Conservation (phyloP, 208 protist genomes). For the Trypanosoma boissoni region DNA sequence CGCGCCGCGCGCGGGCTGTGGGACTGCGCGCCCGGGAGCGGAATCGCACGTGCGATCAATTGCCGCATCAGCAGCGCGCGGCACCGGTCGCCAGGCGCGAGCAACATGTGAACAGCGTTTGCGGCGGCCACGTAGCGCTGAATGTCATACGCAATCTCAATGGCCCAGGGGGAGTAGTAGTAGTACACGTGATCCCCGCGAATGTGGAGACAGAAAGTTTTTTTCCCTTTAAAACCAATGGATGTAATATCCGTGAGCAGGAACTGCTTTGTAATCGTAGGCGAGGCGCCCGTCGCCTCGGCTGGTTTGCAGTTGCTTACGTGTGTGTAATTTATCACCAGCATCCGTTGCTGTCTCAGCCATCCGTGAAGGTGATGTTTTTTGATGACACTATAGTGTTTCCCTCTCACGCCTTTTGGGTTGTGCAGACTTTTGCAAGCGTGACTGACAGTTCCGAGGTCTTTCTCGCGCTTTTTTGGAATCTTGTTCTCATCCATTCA, state of each 20-base stretch:
- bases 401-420: neutral
- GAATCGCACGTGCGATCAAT: slow-evolving; percentile 11
- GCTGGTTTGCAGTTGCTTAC: slow-evolving; percentile 25
- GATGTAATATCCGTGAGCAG: slow-evolving; percentile 16
- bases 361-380: slow-evolving; percentile 20
- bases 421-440: neutral
- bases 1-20: neutral
- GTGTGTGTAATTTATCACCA: slow-evolving; percentile 21
- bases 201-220: slow-evolving; percentile 21
- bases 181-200: slow-evolving; percentile 25
- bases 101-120: slow-evolving; percentile 16
- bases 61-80: slow-evolving; percentile 11
- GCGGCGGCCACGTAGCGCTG: slow-evolving; percentile 24
- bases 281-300: neutral
- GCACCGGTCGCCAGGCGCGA: neutral
- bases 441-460: no score
- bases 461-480: no score
- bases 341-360: slow-evolving; percentile 22
- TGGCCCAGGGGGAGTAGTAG: slow-evolving; percentile 22
- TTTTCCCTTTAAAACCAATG: slow-evolving; percentile 20
- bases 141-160: slow-evolving; percentile 24
- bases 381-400: slow-evolving; percentile 20
- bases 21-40: slow-evolving; percentile 5
- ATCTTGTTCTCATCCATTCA: no score
- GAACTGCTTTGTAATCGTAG: slow-evolving; percentile 19